Evolutionary conservation across 176 grass and related monocot species (phyloP).

Genomic region (Thalia dealbata): DNA sequence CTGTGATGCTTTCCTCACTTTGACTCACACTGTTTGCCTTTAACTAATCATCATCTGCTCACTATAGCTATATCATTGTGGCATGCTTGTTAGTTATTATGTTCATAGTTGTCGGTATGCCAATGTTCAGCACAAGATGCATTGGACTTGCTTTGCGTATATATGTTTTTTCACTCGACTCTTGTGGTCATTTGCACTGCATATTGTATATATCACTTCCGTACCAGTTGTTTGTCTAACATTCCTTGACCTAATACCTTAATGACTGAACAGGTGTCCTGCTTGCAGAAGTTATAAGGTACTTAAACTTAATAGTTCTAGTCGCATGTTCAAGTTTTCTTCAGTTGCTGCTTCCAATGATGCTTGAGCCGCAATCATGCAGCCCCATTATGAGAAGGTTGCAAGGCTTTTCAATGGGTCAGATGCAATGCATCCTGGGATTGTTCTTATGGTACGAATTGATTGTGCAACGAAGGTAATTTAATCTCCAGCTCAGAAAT

Average conservation of each 20-base stretch:
- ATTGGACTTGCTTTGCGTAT: too few relatives aligned
- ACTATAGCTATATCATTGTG: neutral
- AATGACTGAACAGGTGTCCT: constrained; percentile 54
- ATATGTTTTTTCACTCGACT: too few relatives aligned
- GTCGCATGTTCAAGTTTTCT: neutral
- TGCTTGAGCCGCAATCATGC: constrained; percentile 12
- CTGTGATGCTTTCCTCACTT: neutral
- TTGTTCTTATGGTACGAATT: constrained; percentile 66
- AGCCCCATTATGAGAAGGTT: constrained; percentile 97
- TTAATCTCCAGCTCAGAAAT: constrained; percentile 10
- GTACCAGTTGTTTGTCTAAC: neutral
- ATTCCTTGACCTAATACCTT: neutral
- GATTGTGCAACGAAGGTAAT: constrained; percentile 96
- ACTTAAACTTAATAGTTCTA: neutral
- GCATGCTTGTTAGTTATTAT: neutral
- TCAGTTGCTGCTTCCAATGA: neutral
- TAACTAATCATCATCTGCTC: neutral
- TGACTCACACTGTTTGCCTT: neutral
- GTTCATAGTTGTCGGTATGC: neutral
- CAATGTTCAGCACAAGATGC: neutral
- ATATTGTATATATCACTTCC: too few relatives aligned
- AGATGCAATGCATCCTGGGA: constrained; percentile 76
- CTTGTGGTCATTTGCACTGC: too few relatives aligned
- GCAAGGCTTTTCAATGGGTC: constrained; percentile 85
- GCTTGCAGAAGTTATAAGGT: constrained; percentile 99